Percentiles rank a stretch among this genome's conserved stretches.
Conservation (phyloP, 179 eudicot genomes). For the Beta macrorhiza region DNA sequence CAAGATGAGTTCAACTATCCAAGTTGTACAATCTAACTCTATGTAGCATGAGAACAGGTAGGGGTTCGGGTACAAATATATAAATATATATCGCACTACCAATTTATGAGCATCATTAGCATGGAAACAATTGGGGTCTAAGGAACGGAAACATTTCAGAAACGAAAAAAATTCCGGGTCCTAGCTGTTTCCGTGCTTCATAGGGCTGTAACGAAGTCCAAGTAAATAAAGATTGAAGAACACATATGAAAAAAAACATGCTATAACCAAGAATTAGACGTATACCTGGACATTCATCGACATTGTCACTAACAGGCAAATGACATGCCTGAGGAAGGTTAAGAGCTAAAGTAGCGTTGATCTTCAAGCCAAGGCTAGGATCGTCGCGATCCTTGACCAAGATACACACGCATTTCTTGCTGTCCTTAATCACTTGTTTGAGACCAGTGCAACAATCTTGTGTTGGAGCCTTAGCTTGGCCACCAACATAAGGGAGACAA, state of each 20-base stretch:
- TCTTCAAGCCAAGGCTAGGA: conserved; percentile 67
- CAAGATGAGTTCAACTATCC: too few species aligned
- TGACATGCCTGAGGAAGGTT: conserved; percentile 58
- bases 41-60: background rate
- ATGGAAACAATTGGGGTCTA: too few species aligned
- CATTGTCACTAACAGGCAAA: conserved; percentile 26
- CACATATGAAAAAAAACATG: background rate
- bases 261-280: background rate
- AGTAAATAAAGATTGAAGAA: background rate
- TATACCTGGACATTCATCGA: conserved; percentile 59
- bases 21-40: background rate
- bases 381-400: conserved; percentile 67
- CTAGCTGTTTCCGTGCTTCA: too few species aligned
- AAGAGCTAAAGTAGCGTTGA: conserved; percentile 68
- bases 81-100: too few species aligned
- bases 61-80: too few species aligned
- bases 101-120: too few species aligned
- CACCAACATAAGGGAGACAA: conserved; percentile 68
- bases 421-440: conserved; percentile 45
- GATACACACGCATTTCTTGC: conserved; percentile 63
- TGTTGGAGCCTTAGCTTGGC: conserved; percentile 54
- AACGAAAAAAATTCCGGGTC: too few species aligned
- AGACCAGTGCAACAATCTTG: conserved; percentile 71
- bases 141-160: too few species aligned
- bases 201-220: too few species aligned